Evolutionary conservation across 148 eudicot genomes (phyloP).

Genomic region (Rheum nobile): DNA sequence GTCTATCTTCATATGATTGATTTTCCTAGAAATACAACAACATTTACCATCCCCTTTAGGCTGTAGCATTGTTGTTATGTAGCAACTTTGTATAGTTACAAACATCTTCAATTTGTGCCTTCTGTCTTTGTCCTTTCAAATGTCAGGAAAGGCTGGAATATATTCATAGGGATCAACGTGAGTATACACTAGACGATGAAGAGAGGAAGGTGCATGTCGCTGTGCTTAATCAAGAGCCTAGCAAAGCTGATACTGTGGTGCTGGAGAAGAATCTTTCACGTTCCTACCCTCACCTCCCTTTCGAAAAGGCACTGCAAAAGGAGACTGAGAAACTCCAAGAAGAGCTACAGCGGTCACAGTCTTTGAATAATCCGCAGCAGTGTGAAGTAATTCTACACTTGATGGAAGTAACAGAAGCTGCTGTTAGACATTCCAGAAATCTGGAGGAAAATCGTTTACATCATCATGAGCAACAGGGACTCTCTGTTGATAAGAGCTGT

Average conservation of each 20-base stretch:
- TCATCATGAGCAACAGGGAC: constrained; percentile 11
- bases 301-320: constrained; percentile 26
- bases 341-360: constrained; percentile 28
- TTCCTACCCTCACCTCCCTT: constrained; percentile 21
- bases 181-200: constrained; percentile 32
- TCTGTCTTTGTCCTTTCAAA: not conserved
- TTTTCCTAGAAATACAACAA: not conserved
- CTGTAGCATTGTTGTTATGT: not conserved
- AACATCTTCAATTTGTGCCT: not conserved
- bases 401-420: constrained; percentile 24
- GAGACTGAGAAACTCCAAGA: constrained; percentile 27
- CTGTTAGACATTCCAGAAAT: constrained; percentile 1
- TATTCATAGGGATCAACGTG: constrained; percentile 25
- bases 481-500: constrained; percentile 9
- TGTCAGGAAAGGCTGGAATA: constrained; percentile 25
- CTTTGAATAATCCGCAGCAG: constrained; percentile 16
- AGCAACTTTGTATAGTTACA: not conserved
- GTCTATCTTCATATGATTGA: no score
- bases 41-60: not conserved
- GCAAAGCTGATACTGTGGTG: constrained; percentile 17
- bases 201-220: constrained; percentile 22
- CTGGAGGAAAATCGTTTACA: not conserved
- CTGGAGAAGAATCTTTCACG: constrained; percentile 30
- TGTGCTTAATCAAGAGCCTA: constrained; percentile 19
- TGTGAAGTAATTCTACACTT: constrained; percentile 31